Conservation (phyloP, 345 rosid genomes). For the Excoecaria cochinchinensis region DNA sequence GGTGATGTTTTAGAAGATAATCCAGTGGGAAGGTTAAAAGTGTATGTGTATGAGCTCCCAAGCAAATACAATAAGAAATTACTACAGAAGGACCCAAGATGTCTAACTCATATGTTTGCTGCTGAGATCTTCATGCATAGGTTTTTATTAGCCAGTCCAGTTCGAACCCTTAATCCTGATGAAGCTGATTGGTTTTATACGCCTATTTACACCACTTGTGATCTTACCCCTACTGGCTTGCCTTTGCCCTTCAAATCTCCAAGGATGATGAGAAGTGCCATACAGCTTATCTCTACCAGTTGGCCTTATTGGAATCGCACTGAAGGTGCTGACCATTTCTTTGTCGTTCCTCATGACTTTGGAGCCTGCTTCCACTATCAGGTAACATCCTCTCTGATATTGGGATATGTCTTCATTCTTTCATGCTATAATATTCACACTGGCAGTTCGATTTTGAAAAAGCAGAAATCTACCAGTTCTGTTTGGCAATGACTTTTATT, state of each 20-base stretch:
- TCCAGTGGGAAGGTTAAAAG: constrained; percentile 92
- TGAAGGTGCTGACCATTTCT: constrained; percentile 94
- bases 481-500: too few relatives aligned
- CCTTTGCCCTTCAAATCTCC: constrained; percentile 96
- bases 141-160: constrained; percentile 85
- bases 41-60: constrained; percentile 85
- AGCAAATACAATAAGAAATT: constrained; percentile 90
- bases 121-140: constrained; percentile 93
- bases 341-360: constrained; percentile 93
- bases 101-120: constrained; percentile 95
- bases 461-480: too few relatives aligned
- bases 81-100: constrained; percentile 91
- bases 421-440: too few relatives aligned
- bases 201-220: constrained; percentile 88
- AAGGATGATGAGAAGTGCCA: constrained; percentile 89
- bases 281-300: constrained; percentile 72
- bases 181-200: constrained; percentile 98
- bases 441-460: too few relatives aligned
- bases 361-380: constrained; percentile 97
- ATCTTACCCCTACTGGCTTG: constrained; percentile 91
- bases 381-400: constrained; percentile 35
- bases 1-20: constrained; percentile 95
- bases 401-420: neutral
- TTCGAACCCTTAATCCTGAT: constrained; percentile 76
- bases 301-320: constrained; percentile 97